Evolutionary conservation across 495 filamentous ascomycete species (phyloP).

Genomic region (Thozetella sp.): DNA sequence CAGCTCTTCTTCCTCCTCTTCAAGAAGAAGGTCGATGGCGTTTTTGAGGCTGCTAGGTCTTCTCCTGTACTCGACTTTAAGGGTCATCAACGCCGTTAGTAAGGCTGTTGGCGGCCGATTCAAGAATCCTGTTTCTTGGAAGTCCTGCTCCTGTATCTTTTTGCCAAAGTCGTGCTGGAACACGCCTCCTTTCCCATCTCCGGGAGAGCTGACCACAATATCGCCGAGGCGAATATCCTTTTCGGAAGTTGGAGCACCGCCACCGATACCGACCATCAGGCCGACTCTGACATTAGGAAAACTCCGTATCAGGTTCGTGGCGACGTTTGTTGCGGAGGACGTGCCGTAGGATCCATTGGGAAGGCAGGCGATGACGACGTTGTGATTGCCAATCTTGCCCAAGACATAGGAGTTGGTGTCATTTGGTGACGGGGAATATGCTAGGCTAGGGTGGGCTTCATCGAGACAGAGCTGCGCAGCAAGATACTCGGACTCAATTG

Average conservation of each 20-base stretch:
- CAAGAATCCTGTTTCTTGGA: constrained; percentile 25
- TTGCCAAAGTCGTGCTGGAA: constrained; percentile 33
- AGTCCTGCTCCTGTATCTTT: constrained; percentile 21
- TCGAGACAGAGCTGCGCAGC: constrained; percentile 51
- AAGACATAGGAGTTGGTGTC: constrained; percentile 36
- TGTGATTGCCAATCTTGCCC: constrained; percentile 41
- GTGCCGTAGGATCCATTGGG: constrained; percentile 39
- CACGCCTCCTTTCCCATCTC: constrained; percentile 17
- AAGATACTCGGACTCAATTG: constrained; percentile 39
- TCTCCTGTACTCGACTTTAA: constrained; percentile 14
- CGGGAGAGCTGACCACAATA: constrained; percentile 19
- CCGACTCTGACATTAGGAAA: constrained; percentile 41
- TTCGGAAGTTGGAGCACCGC: constrained; percentile 32
- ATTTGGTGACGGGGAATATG: not conserved
- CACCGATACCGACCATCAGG: constrained; percentile 52
- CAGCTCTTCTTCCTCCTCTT: too few species aligned
- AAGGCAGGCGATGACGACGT: constrained; percentile 43
- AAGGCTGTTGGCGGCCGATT: constrained; percentile 34
- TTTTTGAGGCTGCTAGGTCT: constrained; percentile 22
- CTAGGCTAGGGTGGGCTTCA: constrained; percentile 31
- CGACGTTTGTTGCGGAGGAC: constrained; percentile 26
- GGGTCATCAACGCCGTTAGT: constrained; percentile 14
- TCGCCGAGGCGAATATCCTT: constrained; percentile 34
- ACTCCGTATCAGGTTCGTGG: constrained; percentile 31
- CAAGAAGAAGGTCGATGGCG: constrained; percentile 17